Evolutionary conservation across 2,329 filamentous ascomycete genomes (phyloP), one percentile per base, ranked within the genome.

Genomic region (Colletotrichum trifolii): DNA sequence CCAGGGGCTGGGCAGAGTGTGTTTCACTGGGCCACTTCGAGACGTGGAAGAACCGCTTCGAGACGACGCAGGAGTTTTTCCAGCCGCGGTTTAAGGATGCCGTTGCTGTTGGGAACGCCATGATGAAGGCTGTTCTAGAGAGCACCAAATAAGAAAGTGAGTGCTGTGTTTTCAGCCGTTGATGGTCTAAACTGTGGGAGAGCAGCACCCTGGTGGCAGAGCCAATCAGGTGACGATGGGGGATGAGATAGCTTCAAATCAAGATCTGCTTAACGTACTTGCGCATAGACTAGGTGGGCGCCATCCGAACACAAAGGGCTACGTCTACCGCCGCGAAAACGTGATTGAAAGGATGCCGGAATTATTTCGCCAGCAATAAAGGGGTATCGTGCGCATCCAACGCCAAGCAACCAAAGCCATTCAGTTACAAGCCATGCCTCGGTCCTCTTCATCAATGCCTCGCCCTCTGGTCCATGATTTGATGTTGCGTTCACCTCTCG

Each of bases 51-150:
- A 92, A 96, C 82, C 88, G 96, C 64, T 99, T 99, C 74, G 88
- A 96, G 74, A 89, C 88, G 70, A 97, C 96, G 55, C 94, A 97
- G 78, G 83, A 83, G 69, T 99, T 97, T 82, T 99, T 99, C 77
- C 89, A 94, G 75, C 93, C 94, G 2, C 83, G 95, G 38, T 97
- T 99, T 74, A 87, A 89, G 1, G 94, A 96, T 75, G 96, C 96
- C 6, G 93, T 90, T 56, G 89, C 90, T 71, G 82, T 99, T 42
- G 96, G 96, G 3, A 97, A 97, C 75, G 91, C 94, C 76, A 99
- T 99, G 96, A 96, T 99, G 78, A 94, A 91, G 82, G 96, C 93
- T 48, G 96, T 99, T 72, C 79, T 97, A 70, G 92, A 95, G 79
- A 95, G 93, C 77, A 91, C 90, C 25, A 25, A 25, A 25, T 25